A percentile compares a stretch with the other conserved stretches of the same genome.
These are phyloP conservation scores for Chamaenerion angustifolium DNA, from an alignment of 345 rosid species.

Conservation along the genomic window DNA sequence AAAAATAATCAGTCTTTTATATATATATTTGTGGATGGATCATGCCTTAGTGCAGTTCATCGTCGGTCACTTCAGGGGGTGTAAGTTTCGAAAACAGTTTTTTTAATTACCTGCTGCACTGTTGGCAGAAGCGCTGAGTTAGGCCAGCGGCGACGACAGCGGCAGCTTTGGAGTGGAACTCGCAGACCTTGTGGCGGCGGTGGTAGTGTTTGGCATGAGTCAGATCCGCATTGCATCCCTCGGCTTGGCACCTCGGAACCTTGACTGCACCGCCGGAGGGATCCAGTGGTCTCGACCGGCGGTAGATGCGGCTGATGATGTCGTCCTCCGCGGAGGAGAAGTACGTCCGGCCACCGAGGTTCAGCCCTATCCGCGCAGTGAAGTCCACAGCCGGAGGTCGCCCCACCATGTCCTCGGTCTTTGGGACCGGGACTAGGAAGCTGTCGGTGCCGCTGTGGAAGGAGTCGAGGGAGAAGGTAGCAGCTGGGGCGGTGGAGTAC, in stretches of 20 bases:
- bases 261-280: conserved; percentile 28
- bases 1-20: no score
- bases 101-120: conserved; percentile 76
- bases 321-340: conserved; percentile 86
- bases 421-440: conserved; percentile 41
- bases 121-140: conserved; percentile 99
- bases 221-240: conserved; percentile 92
- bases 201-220: conserved; percentile 92
- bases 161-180: conserved; percentile 89
- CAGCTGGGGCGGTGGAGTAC: conserved; percentile 6
- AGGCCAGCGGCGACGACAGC: conserved; percentile 75
- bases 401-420: conserved; percentile 49
- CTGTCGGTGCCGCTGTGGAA: conserved; percentile 19
- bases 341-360: conserved; percentile 85
- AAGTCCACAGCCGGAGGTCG: conserved; percentile 19
- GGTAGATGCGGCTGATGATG: conserved; percentile 75
- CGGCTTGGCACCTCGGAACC: conserved; percentile 82
- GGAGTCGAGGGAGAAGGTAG: conserved; percentile 24
- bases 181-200: conserved; percentile 94
- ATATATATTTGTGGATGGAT: no score
- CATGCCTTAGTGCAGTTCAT: no score
- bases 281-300: conserved; percentile 57
- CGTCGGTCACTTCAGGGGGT: no score
- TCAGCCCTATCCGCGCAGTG: conserved; percentile 66
- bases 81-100: conserved; percentile 9